These are phyloP conservation scores for Cadophora malorum DNA, from an alignment of 2,329 filamentous ascomycete species.

Conservation along the genomic window DNA sequence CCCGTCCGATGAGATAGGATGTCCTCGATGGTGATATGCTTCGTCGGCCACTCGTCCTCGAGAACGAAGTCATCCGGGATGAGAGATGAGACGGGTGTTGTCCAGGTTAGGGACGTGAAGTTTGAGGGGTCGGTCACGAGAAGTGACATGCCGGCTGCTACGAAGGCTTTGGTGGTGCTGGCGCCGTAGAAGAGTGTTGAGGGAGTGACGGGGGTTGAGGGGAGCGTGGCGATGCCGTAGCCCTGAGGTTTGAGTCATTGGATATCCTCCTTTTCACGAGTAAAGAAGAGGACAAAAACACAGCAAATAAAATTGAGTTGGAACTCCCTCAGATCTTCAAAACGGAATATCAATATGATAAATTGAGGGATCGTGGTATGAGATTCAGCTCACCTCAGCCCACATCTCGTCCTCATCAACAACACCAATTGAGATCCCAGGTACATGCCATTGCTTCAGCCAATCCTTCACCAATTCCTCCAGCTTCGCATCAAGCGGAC, in stretches of 20 bases:
- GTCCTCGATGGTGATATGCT: constrained; percentile 60
- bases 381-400: constrained; percentile 47
- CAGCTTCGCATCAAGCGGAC: constrained; percentile 12
- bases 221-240: constrained; percentile 48
- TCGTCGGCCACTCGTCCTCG: constrained; percentile 52
- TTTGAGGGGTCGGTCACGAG: constrained; percentile 54
- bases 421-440: constrained; percentile 56
- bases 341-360: not conserved
- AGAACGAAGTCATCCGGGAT: constrained; percentile 61
- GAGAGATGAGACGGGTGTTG: constrained; percentile 53
- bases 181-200: constrained; percentile 61
- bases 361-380: not conserved
- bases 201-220: constrained; percentile 49
- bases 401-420: constrained; percentile 53
- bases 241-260: constrained; percentile 42
- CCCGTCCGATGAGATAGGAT: constrained; percentile 60
- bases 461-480: constrained; percentile 4
- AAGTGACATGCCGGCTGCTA: constrained; percentile 56
- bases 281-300: no score
- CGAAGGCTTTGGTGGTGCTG: constrained; percentile 63
- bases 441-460: constrained; percentile 52
- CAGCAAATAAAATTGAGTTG: no score
- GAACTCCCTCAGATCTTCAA: no score
- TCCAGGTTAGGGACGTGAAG: constrained; percentile 52
- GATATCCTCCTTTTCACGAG: no score